phyloP scores from a whole-genome alignment of 805 yeast genomes.

The Hanseniaspora hatyaiensis region DNA sequence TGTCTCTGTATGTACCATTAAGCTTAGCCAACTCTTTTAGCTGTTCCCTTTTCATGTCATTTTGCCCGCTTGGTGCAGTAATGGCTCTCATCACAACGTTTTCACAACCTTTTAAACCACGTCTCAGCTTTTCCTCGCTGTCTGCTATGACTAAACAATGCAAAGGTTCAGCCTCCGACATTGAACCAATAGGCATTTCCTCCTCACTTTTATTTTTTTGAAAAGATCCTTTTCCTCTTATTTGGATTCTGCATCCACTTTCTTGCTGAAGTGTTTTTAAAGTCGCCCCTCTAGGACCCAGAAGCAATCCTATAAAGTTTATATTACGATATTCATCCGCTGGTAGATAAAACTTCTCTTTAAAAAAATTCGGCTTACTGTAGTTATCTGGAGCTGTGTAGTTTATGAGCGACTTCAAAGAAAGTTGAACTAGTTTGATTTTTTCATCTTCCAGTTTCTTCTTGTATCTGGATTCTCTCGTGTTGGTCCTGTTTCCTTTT shows the following conservation, averaged over 20 bases:
- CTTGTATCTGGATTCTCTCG: constrained; percentile 58
- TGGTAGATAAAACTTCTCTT: constrained; percentile 77
- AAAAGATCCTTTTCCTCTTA: constrained; percentile 91
- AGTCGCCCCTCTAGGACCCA: constrained; percentile 95
- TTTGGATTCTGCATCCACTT: constrained; percentile 81
- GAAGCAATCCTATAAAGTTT: constrained; percentile 77
- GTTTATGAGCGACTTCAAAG: constrained; percentile 59
- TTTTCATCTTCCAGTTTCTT: constrained; percentile 66
- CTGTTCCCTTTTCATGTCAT: constrained; percentile 82
- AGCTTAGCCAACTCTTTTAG: constrained; percentile 82
- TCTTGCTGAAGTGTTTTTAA: constrained; percentile 65
- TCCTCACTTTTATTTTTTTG: constrained; percentile 69
- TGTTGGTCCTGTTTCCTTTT: constrained; percentile 72
- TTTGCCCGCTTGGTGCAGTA: constrained; percentile 83
- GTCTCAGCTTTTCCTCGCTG: constrained; percentile 58
- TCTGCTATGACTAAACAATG: constrained; percentile 85
- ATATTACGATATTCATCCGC: constrained; percentile 78
- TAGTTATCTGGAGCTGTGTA: constrained; percentile 74
- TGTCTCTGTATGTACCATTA: constrained; percentile 83
- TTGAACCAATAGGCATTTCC: constrained; percentile 37
- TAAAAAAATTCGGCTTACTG: constrained; percentile 54
- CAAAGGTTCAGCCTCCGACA: constrained; percentile 63
- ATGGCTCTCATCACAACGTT: constrained; percentile 73
- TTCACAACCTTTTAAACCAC: constrained; percentile 64
- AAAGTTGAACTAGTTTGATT: constrained; percentile 62